Evolutionary conservation across 768 basidiomycete genomes (phyloP), one percentile per base, ranked within the genome.

Genomic region (Paxillus ammoniavirescens): DNA sequence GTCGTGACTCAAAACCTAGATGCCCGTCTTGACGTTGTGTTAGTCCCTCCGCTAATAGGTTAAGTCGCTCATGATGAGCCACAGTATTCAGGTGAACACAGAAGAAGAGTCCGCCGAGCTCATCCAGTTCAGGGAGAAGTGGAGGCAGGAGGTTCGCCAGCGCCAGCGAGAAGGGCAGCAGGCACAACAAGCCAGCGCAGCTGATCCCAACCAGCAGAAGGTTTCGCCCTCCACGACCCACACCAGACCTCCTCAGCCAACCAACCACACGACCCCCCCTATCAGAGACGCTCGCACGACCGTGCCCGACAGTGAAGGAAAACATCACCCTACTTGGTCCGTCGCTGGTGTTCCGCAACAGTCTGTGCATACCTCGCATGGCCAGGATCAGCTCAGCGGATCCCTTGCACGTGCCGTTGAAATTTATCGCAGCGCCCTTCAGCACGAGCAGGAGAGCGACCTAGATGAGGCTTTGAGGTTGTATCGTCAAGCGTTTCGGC

Each of bases 401-500:
- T 61, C 42, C 17, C 72, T 82, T 28, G 63, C 66, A 41, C 72
- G 65, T 44, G 90, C 91, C 5, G 72, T 92, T 42, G 78, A 79
- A 8, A 60, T 85, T 12, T 97, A 96, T 67, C 71, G 79, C 28
- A 76, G 72, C 17, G 93, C 93, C 8, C 78, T 93, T 30, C 76
- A 82, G 37, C 75, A 80, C 43, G 93, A 97, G 67, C 87, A 91
- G 64, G 72, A 71, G 42, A 83, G 91, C 37, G 74, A 87, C 54
- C 74, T 92, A 46, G 88, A 93, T 58, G 82, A 87, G 33, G 93
- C 93, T 10, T 70, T 93, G 9, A 63, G 69, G 23, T 71, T 93
- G 8, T 97, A 96, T 62, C 83, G 91, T 9, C 81, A 82, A 56
- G 91, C 91, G 2, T 94, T 93, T 67, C 82, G 86, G 49, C 72